Evolutionary conservation across 2,329 filamentous ascomycete species (phyloP).

Genomic region (Aspergillus quadricinctus): DNA sequence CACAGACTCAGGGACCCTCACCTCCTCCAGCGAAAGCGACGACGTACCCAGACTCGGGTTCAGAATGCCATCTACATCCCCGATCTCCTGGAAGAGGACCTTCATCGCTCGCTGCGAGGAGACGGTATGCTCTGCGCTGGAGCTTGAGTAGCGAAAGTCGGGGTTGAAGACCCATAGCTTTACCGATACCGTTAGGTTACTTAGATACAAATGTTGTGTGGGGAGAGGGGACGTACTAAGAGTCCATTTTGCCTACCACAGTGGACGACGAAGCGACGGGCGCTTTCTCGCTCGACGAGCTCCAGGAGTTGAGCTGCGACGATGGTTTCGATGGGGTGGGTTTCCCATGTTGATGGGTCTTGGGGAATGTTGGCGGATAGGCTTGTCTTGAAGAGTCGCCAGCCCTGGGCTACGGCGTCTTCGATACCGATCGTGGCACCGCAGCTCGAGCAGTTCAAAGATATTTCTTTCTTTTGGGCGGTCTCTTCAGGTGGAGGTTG

Average conservation of each 20-base stretch:
- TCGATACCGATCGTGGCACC: conserved; percentile 36
- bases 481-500: conserved; percentile 12
- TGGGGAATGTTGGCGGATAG: conserved; percentile 22
- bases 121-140: conserved; percentile 24
- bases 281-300: conserved; percentile 52
- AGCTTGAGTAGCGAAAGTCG: conserved; percentile 53
- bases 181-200: neutral
- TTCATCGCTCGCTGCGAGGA: conserved; percentile 52
- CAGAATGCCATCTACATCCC: conserved; percentile 21
- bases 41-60: conserved; percentile 32
- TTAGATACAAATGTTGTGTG: neutral
- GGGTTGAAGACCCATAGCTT: conserved; percentile 60
- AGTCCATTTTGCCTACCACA: conserved; percentile 29
- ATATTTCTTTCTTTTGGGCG: neutral
- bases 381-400: conserved; percentile 49
- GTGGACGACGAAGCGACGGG: conserved; percentile 53
- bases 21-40: conserved; percentile 46
- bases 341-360: conserved; percentile 27
- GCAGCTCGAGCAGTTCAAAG: conserved; percentile 30
- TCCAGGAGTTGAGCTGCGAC: conserved; percentile 54
- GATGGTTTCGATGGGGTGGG: conserved; percentile 33
- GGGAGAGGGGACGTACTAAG: conserved; percentile 27
- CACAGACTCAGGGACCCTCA: conserved; percentile 37
- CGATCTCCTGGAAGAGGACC: conserved; percentile 47
- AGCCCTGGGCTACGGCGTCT: conserved; percentile 39